These are phyloP conservation scores for Carex sylvatica DNA, from an alignment of 202 grass and related monocot species.

Conservation along the genomic window DNA sequence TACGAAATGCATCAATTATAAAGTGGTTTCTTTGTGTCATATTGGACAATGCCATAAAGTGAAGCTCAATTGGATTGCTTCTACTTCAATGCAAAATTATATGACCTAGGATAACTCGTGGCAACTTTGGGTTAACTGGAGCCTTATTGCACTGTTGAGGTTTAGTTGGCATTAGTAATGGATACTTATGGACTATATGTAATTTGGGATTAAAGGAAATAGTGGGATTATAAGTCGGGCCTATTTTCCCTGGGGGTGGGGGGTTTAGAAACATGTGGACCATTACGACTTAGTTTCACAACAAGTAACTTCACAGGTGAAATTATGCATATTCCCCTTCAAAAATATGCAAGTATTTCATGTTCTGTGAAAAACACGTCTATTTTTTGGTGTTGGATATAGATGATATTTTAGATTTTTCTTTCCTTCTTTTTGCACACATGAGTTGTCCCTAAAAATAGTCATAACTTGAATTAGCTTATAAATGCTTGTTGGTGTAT, in stretches of 20 bases:
- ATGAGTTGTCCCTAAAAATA: neutral
- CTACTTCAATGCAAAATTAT: neutral
- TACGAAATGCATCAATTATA: neutral
- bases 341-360: neutral
- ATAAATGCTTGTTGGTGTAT: neutral
- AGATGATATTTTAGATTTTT: neutral
- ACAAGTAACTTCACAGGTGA: neutral
- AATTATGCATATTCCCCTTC: neutral
- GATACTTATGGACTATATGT: neutral
- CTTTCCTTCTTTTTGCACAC: neutral
- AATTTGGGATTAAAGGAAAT: neutral
- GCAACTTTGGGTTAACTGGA: neutral
- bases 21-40: neutral
- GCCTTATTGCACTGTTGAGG: neutral
- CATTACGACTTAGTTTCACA: neutral
- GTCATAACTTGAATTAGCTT: neutral
- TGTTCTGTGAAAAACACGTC: neutral
- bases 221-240: too few relatives aligned
- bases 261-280: neutral
- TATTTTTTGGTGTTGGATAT: neutral
- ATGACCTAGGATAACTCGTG: neutral
- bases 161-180: neutral
- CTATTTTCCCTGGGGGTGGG: neutral
- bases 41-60: neutral
- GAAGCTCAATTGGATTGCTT: neutral